These are phyloP conservation scores for Neurospora sp. DNA, from an alignment of 495 filamentous ascomycete species.

Conservation along the genomic window DNA sequence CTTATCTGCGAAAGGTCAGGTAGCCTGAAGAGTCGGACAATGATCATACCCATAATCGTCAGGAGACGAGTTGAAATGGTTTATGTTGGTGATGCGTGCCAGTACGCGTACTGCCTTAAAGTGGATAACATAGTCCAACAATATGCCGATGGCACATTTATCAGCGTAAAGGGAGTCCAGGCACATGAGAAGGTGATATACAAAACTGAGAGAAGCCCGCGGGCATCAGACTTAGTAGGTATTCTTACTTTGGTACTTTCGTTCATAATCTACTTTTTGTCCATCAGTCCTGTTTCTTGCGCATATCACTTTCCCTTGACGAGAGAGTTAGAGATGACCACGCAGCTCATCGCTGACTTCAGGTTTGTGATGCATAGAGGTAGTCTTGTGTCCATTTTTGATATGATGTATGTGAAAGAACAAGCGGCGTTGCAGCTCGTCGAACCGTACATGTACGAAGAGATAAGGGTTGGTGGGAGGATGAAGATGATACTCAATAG, in stretches of 20 bases:
- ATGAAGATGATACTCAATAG: not conserved
- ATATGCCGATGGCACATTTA: not conserved
- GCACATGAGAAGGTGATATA: not conserved
- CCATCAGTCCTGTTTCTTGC: not conserved
- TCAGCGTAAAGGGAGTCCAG: not conserved
- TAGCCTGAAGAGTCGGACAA: not conserved
- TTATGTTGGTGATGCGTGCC: not conserved
- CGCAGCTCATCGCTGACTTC: not conserved
- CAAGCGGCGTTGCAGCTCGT: not conserved
- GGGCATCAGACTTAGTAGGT: not conserved
- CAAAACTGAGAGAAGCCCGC: not conserved
- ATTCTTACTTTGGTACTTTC: not conserved
- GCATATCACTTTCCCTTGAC: not conserved
- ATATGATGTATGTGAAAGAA: not conserved
- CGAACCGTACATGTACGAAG: not conserved
- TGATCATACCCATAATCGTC: not conserved
- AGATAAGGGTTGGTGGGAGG: not conserved
- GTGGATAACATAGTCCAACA: not conserved
- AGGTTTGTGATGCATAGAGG: not conserved
- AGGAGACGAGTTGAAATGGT: not conserved
- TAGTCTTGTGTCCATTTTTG: too few species aligned
- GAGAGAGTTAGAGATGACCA: not conserved
- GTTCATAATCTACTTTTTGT: not conserved
- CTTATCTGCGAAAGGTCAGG: too few species aligned
- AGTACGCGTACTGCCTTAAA: not conserved